Conservation (phyloP, 2,329 filamentous ascomycete species). For the Cordyceps javanica region DNA sequence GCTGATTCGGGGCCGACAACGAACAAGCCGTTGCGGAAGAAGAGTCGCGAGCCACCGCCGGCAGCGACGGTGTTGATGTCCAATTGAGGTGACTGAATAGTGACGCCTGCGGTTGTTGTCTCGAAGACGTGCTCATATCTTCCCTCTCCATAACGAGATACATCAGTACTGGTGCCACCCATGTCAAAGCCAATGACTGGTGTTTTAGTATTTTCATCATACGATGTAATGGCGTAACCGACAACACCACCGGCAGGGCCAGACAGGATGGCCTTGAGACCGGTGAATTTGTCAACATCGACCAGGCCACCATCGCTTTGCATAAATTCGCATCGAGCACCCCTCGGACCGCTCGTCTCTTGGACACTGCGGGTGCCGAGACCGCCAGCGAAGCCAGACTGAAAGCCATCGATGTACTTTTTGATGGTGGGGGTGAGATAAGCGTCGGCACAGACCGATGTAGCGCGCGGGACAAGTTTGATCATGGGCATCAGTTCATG, state of each 20-base stretch:
- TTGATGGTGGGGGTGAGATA: conserved; percentile 38
- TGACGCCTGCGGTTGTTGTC: conserved; percentile 89
- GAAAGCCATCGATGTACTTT: conserved; percentile 62
- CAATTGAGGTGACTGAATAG: conserved; percentile 84
- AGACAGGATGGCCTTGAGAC: conserved; percentile 77
- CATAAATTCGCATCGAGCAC: conserved; percentile 90
- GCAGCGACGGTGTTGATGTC: conserved; percentile 95
- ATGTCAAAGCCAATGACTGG: conserved; percentile 95
- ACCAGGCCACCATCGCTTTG: conserved; percentile 73
- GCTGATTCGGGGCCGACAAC: conserved; percentile 87
- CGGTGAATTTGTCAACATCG: conserved; percentile 76
- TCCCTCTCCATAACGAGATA: conserved; percentile 78
- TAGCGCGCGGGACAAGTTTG: conserved; percentile 36
- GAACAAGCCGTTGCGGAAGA: conserved; percentile 85
- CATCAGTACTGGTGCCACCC: conserved; percentile 89
- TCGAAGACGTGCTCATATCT: conserved; percentile 92
- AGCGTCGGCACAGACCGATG: conserved; percentile 38
- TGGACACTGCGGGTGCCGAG: conserved; percentile 71
- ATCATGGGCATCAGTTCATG: conserved; percentile 39
- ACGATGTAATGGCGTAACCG: conserved; percentile 86
- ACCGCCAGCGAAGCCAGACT: conserved; percentile 73
- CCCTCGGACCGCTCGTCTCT: conserved; percentile 55
- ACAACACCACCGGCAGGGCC: conserved; percentile 92
- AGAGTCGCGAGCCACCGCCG: conserved; percentile 76
- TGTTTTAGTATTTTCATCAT: conserved; percentile 72